phyloP scores from a whole-genome alignment of 2,329 filamentous ascomycete genomes.

The Coniochaeta prunicola region DNA sequence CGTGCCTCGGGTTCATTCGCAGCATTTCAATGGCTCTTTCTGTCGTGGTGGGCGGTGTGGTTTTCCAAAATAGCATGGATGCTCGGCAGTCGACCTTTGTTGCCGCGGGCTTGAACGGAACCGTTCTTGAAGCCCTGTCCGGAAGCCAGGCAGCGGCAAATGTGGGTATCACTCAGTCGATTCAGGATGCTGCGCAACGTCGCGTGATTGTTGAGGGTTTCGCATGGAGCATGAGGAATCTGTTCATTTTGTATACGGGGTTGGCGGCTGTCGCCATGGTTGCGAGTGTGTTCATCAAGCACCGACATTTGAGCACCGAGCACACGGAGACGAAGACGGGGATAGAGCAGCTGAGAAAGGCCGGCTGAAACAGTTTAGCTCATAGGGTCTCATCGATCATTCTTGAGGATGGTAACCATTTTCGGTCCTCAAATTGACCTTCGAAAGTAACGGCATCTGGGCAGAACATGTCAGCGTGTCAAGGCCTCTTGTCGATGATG shows the following conservation, averaged over 20 bases:
- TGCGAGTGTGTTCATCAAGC: conserved; percentile 34
- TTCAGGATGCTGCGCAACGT: conserved; percentile 28
- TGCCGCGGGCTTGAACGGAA: conserved; percentile 12
- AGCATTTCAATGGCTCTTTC: conserved; percentile 50
- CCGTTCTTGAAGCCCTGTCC: conserved; percentile 25
- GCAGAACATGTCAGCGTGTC: no score
- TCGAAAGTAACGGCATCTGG: no score
- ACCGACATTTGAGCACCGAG: conserved; percentile 35
- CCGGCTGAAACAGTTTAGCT: no score
- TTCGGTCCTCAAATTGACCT: no score
- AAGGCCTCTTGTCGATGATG: no score
- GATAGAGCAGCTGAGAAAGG: conserved; percentile 14
- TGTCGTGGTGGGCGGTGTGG: conserved; percentile 46
- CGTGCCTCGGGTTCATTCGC: conserved; percentile 53
- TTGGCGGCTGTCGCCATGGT: conserved; percentile 31
- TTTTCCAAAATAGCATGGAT: conserved; percentile 33
- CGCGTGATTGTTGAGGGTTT: conserved; percentile 35
- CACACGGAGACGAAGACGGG: conserved; percentile 23
- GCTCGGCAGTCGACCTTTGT: conserved; percentile 20
- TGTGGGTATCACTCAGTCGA: conserved; percentile 30
- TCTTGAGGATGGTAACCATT: no score
- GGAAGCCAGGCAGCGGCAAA: conserved; percentile 38
- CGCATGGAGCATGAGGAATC: conserved; percentile 38
- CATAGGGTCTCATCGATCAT: no score
- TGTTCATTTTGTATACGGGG: conserved; percentile 39